Percentiles rank a stretch among this genome's conserved stretches.
Conservation (phyloP, 352 stramenopile species). For the Phytophthora europaea region DNA sequence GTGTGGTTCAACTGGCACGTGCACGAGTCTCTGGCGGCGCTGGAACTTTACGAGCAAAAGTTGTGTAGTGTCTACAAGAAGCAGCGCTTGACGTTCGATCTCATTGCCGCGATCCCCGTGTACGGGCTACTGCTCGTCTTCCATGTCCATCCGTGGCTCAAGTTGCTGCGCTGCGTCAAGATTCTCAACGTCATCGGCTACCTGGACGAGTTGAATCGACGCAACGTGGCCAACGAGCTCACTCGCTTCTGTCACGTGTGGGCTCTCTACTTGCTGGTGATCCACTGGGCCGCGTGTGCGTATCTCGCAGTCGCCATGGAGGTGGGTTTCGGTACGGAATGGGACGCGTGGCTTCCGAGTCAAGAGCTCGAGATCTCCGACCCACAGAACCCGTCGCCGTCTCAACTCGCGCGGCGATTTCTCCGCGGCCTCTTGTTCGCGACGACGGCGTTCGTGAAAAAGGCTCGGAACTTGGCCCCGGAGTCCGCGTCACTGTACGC, state of each 20-base stretch:
- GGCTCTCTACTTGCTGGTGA: slow-evolving; percentile 60
- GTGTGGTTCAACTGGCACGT: slow-evolving; percentile 64
- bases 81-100: slow-evolving; percentile 55
- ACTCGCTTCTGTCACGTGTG: slow-evolving; percentile 59
- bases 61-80: slow-evolving; percentile 48
- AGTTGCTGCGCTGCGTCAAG: slow-evolving; percentile 56
- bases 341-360: slow-evolving; percentile 60
- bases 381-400: slow-evolving; percentile 15
- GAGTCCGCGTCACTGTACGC: slow-evolving; percentile 40
- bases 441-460: slow-evolving; percentile 57
- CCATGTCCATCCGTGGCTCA: slow-evolving; percentile 37
- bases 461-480: slow-evolving; percentile 34
- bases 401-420: slow-evolving; percentile 43
- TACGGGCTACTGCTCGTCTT: slow-evolving; percentile 50
- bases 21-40: slow-evolving; percentile 35
- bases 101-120: slow-evolving; percentile 46
- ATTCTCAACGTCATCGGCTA: slow-evolving; percentile 59
- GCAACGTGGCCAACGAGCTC: slow-evolving; percentile 56
- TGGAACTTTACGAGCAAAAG: slow-evolving; percentile 69
- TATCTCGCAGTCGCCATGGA: slow-evolving; percentile 56
- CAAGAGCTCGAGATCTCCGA: slow-evolving; percentile 47
- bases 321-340: slow-evolving; percentile 53
- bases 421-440: slow-evolving; percentile 63
- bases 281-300: slow-evolving; percentile 68
- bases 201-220: slow-evolving; percentile 65